A percentile compares a stretch with the other conserved stretches of the same genome.
These are phyloP conservation scores for Ensete ventricosum DNA, from an alignment of 176 grass and related monocot genomes.

Conservation along the genomic window DNA sequence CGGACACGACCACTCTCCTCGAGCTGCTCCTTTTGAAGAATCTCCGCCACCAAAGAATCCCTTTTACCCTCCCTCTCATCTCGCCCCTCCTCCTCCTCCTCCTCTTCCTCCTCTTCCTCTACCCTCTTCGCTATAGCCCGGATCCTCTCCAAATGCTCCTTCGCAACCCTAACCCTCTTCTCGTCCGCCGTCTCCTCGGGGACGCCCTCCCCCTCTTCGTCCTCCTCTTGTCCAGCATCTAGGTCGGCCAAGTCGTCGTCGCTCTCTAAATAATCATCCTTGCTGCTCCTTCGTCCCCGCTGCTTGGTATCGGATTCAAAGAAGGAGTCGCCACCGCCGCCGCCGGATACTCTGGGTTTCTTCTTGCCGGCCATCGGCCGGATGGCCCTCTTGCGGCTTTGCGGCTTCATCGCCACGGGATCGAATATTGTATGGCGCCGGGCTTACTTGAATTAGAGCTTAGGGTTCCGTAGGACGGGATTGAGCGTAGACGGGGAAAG, in stretches of 20 bases:
- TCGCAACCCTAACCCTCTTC: constrained; percentile 77
- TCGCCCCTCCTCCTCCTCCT: constrained; percentile 27
- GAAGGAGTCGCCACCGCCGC: constrained; percentile 36
- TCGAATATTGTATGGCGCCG: not conserved
- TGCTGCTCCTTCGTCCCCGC: constrained; percentile 15
- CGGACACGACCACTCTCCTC: constrained; percentile 62
- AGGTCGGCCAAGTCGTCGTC: constrained; percentile 33
- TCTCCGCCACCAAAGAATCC: constrained; percentile 49
- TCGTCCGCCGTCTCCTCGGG: constrained; percentile 51
- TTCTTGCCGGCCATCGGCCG: not conserved
- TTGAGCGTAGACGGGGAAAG: not conserved
- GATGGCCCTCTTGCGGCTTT: not conserved
- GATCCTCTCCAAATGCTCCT: constrained; percentile 43
- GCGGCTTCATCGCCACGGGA: not conserved
- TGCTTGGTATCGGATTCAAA: constrained; percentile 65
- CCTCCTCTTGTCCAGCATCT: constrained; percentile 14
- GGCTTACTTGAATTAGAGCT: not conserved
- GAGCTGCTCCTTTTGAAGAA: constrained; percentile 60
- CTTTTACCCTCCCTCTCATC: constrained; percentile 26
- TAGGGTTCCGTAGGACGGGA: not conserved
- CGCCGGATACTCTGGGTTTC: not conserved
- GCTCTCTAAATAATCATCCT: constrained; percentile 58
- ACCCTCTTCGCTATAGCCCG: constrained; percentile 34
- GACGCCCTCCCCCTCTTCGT: constrained; percentile 18
- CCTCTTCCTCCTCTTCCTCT: constrained; percentile 41